Evolutionary conservation across 805 yeast species (phyloP).

Genomic region (Starmera pachycereana): DNA sequence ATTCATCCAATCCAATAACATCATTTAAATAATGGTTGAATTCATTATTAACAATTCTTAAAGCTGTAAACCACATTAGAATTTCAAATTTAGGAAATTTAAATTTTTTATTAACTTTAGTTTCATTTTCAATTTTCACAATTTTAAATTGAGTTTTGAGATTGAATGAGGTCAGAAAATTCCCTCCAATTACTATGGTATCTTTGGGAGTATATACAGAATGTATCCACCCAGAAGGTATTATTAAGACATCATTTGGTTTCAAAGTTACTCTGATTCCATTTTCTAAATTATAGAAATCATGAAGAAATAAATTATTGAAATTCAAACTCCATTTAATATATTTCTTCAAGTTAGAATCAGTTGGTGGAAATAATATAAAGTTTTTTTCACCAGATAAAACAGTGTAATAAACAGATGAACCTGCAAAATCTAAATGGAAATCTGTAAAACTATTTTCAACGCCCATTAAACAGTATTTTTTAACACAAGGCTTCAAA

Average conservation of each 20-base stretch:
- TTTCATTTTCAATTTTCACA: constrained; percentile 49
- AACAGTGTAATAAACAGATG: constrained; percentile 82
- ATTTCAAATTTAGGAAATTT: constrained; percentile 68
- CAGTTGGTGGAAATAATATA: constrained; percentile 71
- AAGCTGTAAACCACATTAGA: constrained; percentile 58
- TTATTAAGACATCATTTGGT: constrained; percentile 66
- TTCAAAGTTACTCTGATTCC: constrained; percentile 45
- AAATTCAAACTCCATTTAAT: constrained; percentile 62
- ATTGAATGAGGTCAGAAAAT: constrained; percentile 60
- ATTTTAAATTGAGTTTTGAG: constrained; percentile 47
- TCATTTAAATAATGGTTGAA: no score
- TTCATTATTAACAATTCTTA: constrained; percentile 4
- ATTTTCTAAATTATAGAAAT: constrained; percentile 32
- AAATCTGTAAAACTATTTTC: constrained; percentile 76
- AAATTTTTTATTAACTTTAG: constrained; percentile 67
- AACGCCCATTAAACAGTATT: constrained; percentile 82
- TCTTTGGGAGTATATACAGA: constrained; percentile 79
- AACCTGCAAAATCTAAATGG: constrained; percentile 88
- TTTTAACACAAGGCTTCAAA: constrained; percentile 49
- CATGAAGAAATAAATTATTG: constrained; percentile 51
- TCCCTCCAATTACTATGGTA: constrained; percentile 80
- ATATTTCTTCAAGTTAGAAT: constrained; percentile 48
- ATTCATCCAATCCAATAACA: no score
- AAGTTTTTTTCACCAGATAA: constrained; percentile 68
- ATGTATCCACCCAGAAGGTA: constrained; percentile 93